A percentile compares a stretch with the other conserved stretches of the same genome.
Conservation (phyloP, 805 yeast genomes). For the Candida glaebosa region DNA sequence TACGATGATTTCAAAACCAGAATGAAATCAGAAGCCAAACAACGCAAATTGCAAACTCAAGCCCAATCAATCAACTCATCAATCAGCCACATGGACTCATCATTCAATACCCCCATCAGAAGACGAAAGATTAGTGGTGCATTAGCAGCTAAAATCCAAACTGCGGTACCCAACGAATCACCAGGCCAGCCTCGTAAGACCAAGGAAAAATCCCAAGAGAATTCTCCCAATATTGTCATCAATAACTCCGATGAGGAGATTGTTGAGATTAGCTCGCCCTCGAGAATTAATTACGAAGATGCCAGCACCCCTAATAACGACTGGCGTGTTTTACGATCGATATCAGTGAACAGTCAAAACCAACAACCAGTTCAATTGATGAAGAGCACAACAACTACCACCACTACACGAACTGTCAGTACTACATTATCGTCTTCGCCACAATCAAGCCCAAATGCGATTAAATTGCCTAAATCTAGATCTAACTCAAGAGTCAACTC, state of each 20-base stretch:
- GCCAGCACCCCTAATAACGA: slow-evolving; percentile 21
- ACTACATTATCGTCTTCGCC: slow-evolving; percentile 34
- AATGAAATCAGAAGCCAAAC: slow-evolving; percentile 42
- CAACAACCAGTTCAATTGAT: slow-evolving; percentile 36
- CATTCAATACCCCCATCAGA: slow-evolving; percentile 73
- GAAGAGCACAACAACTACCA: slow-evolving; percentile 43
- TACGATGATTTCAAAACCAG: slow-evolving; percentile 61
- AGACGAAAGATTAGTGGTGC: slow-evolving; percentile 65
- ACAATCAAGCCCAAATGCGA: slow-evolving; percentile 20
- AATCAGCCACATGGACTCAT: slow-evolving; percentile 34
- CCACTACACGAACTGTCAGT: slow-evolving; percentile 50
- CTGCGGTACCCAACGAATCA: slow-evolving; percentile 85
- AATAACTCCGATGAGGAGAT: slow-evolving; percentile 46
- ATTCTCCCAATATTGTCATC: slow-evolving; percentile 32
- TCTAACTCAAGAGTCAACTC: slow-evolving; percentile 19
- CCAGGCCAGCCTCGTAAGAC: slow-evolving; percentile 96
- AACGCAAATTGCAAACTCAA: slow-evolving; percentile 29
- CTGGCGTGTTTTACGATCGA: slow-evolving; percentile 40
- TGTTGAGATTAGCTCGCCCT: slow-evolving; percentile 11
- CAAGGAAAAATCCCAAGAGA: slow-evolving; percentile 30
- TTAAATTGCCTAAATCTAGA: slow-evolving; percentile 24
- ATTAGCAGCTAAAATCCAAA: slow-evolving; percentile 60
- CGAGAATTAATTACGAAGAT: slow-evolving; percentile 18
- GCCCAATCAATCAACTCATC: slow-evolving; percentile 29
- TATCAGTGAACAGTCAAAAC: slow-evolving; percentile 26